A percentile compares a stretch with the other conserved stretches of the same genome.
These are phyloP conservation scores for Penicillium italicum DNA, from an alignment of 2,329 filamentous ascomycete species.

Conservation along the genomic window DNA sequence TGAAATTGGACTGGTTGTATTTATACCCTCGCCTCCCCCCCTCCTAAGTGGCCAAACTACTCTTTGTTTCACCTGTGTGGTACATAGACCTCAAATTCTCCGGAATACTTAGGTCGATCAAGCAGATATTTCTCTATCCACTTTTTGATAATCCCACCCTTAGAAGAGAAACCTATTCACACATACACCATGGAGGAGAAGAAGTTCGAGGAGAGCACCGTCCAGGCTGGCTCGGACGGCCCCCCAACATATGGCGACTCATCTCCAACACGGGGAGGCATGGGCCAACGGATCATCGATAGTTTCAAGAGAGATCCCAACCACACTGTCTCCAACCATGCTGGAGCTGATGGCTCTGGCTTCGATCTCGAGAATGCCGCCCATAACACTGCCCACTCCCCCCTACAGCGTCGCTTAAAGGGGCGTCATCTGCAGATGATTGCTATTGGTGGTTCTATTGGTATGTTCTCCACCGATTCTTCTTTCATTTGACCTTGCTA, in stretches of 20 bases:
- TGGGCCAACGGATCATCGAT: slow-evolving; percentile 35
- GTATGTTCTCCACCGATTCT: slow-evolving; percentile 39
- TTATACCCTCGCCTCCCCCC: slow-evolving; percentile 4
- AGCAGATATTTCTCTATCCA: background rate
- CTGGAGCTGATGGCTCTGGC: slow-evolving; percentile 53
- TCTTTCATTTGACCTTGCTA: slow-evolving; percentile 8
- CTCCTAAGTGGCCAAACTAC: background rate
- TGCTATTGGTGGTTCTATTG: slow-evolving; percentile 89
- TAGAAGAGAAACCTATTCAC: background rate
- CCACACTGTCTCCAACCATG: slow-evolving; percentile 28
- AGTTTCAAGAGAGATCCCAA: slow-evolving; percentile 48
- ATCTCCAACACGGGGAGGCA: slow-evolving; percentile 18
- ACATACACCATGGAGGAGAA: slow-evolving; percentile 33
- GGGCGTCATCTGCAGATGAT: slow-evolving; percentile 94
- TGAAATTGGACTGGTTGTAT: slow-evolving; percentile 1
- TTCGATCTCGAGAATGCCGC: slow-evolving; percentile 63
- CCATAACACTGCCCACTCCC: slow-evolving; percentile 64
- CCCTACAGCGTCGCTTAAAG: slow-evolving; percentile 73
- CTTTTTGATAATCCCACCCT: too few relatives aligned
- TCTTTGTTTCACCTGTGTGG: background rate
- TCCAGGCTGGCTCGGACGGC: slow-evolving; percentile 22
- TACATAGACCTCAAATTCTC: background rate
- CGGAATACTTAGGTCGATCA: background rate
- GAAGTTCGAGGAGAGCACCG: slow-evolving; percentile 23
- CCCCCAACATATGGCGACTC: slow-evolving; percentile 33